Conservation (phyloP, 176 grass and related monocot species). For the Metroxylon sagu region DNA sequence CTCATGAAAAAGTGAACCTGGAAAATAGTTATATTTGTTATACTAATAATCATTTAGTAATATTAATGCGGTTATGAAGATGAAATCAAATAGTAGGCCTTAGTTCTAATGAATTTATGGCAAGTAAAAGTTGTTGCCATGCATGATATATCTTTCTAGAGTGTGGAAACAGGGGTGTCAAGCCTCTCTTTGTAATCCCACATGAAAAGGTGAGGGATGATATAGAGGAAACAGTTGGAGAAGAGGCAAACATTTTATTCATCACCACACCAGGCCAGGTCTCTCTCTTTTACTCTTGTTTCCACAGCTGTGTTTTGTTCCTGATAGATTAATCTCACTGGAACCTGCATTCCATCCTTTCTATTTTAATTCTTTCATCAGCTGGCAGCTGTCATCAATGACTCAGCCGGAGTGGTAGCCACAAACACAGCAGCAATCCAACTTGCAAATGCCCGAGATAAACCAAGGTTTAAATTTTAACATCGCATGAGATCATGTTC, state of each 20-base stretch:
- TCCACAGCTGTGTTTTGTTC: too few relatives aligned
- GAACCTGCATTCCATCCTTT: neutral
- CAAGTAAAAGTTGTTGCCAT: too few relatives aligned
- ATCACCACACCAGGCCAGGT: constrained; percentile 80
- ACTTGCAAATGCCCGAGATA: constrained; percentile 70
- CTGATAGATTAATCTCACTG: too few relatives aligned
- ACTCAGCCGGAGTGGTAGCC: constrained; percentile 55
- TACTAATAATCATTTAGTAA: too few relatives aligned
- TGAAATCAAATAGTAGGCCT: too few relatives aligned
- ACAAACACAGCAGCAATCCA: constrained; percentile 88
- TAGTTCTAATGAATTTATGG: too few relatives aligned
- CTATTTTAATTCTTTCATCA: constrained; percentile 1
- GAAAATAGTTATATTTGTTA: too few relatives aligned
- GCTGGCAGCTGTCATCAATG: constrained; percentile 77
- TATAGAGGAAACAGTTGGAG: constrained; percentile 45
- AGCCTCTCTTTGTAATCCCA: constrained; percentile 87
- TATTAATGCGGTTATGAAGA: too few relatives aligned
- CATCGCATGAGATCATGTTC: too few relatives aligned
- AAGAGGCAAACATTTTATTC: constrained; percentile 56
- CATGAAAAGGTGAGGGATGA: constrained; percentile 91
- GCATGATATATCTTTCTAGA: neutral
- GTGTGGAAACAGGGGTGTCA: constrained; percentile 25
- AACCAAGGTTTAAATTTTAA: constrained; percentile 39
- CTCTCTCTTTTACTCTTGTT: neutral
- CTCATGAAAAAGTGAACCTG: too few relatives aligned